Conservation (phyloP, 805 yeast genomes). For the Metschnikowia picachoensis region DNA sequence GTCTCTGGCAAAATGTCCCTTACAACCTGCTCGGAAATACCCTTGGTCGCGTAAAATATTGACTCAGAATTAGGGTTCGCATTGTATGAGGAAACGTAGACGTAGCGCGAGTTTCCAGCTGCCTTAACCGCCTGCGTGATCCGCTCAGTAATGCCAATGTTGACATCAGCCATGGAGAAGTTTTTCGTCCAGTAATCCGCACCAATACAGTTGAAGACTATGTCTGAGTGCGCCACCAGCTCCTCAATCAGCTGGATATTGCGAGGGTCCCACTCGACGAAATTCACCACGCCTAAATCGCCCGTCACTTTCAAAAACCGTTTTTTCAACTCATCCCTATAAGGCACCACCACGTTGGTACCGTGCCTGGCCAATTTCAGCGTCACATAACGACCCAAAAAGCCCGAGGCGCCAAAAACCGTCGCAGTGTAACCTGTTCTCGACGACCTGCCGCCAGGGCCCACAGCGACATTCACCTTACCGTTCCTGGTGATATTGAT, state of each 20-base stretch:
- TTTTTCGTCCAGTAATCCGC: conserved; percentile 73
- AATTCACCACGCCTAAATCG: conserved; percentile 83
- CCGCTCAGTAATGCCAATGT: conserved; percentile 74
- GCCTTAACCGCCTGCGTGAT: conserved; percentile 70
- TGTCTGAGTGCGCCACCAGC: conserved; percentile 74
- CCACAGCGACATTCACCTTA: conserved; percentile 65
- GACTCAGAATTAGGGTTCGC: conserved; percentile 68
- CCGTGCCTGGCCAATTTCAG: conserved; percentile 80
- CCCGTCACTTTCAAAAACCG: conserved; percentile 80
- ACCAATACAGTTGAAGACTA: conserved; percentile 77
- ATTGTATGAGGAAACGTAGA: conserved; percentile 77
- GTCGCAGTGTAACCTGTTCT: conserved; percentile 87
- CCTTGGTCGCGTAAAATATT: conserved; percentile 75
- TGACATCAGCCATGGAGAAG: conserved; percentile 78
- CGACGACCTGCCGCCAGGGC: conserved; percentile 79
- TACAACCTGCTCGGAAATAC: conserved; percentile 69
- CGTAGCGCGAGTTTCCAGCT: conserved; percentile 65
- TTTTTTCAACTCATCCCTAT: conserved; percentile 69
- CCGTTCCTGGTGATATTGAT: conserved; percentile 71
- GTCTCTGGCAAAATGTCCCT: conserved; percentile 65
- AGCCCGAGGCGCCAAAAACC: conserved; percentile 80
- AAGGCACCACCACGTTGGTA: conserved; percentile 73
- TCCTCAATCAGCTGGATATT: conserved; percentile 73
- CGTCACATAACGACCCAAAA: conserved; percentile 68
- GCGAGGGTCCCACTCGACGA: conserved; percentile 77